Base-by-base conservation (phyloP, 2,329 filamentous ascomycete species). In the Lecanicillium sp. region DNA sequence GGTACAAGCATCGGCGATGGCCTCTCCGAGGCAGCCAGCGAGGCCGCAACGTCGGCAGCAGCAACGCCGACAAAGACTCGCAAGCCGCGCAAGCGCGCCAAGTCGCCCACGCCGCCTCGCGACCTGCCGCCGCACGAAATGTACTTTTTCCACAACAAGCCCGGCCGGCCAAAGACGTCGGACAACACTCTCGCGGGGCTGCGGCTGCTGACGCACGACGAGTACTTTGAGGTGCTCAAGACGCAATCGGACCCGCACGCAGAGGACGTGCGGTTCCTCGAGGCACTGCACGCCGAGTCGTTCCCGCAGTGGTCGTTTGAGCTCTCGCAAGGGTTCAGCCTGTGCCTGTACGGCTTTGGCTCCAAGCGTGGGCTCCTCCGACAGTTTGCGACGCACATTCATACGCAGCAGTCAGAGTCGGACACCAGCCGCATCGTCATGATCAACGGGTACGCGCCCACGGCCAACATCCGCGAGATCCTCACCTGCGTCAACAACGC, bases 241-340 rank as follows among this genome's bases (percentile, higher is more conserved):
- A 66, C 73, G 27, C 78, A 79, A 47, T 56, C 70, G 42, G 84
- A 94, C 49, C 76, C 74, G 0, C 89, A 95, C 57, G 66, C 68
- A 25, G 61, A 71, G 3, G 85, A 94, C 47, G 75, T 85, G 36
- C 69, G 75, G 14, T 83, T 84, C 46, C 67, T 98, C 18, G 71
- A 84, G 48, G 73, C 78, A 6, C 63, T 95, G 17, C 90, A 97
- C 56, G 69, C 78, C 32, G 78, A 84, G 44, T 87, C 84, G 1
- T 97, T 95, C 57, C 75, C 82, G 2, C 92, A 97, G 57, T 98
- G 92, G 92, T 66, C 74, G 1, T 96, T 97, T 57, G 92, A 98
- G 65, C 73, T 97, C 13, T 71, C 79, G 5, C 79, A 95, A 57
- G 80, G 81, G 17, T 97, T 95, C 67, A 88, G 86, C 52, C 69